phyloP scores from a whole-genome alignment of 1,139 yeast species.

The Yamadazyma diddensiae region DNA sequence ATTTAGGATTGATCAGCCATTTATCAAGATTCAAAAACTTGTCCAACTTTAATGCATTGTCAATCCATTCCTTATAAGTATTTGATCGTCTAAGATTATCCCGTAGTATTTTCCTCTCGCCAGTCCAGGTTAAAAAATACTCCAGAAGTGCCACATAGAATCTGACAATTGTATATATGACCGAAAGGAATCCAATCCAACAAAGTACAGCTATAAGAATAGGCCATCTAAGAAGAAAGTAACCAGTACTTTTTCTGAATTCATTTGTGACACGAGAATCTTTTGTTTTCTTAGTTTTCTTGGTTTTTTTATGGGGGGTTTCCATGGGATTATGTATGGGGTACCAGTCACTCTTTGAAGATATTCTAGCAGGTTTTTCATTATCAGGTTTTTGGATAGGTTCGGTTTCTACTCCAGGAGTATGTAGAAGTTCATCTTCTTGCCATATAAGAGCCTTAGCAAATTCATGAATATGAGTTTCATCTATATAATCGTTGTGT shows the following conservation, averaged over 20 bases:
- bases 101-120: constrained; percentile 51
- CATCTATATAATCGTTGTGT: constrained; percentile 32
- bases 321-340: constrained; percentile 34
- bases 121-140: constrained; percentile 56
- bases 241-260: constrained; percentile 47
- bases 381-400: constrained; percentile 2
- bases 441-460: constrained; percentile 43
- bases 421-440: constrained; percentile 17
- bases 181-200: constrained; percentile 54
- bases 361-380: constrained; percentile 35
- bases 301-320: constrained; percentile 1
- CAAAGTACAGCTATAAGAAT: constrained; percentile 45
- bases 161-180: constrained; percentile 52
- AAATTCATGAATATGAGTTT: constrained; percentile 38
- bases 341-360: constrained; percentile 68
- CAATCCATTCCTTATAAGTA: constrained; percentile 61
- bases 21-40: constrained; percentile 53
- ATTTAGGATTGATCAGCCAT: constrained; percentile 63
- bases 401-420: constrained; percentile 1
- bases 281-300: constrained; percentile 6
- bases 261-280: constrained; percentile 32
- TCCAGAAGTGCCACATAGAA: constrained; percentile 66
- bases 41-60: constrained; percentile 58
- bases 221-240: constrained; percentile 64
- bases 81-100: constrained; percentile 46